A percentile compares a stretch with the other conserved stretches of the same genome.
Evolutionary conservation across 2,329 filamentous ascomycete species (phyloP).

Genomic region (Aureobasidium sp.): DNA sequence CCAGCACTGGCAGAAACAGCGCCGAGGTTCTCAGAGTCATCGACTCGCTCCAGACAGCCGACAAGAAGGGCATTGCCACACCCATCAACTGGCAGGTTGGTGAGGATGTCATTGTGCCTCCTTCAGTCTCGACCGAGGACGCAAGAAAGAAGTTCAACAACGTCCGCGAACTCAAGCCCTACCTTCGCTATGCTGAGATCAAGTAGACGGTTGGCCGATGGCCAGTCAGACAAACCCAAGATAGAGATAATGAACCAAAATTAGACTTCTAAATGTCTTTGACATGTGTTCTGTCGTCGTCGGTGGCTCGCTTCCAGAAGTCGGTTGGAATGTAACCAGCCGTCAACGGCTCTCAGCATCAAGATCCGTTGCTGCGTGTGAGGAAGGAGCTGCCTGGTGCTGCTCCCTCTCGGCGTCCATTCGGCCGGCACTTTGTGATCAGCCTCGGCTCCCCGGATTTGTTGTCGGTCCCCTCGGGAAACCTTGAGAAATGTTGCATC

Average conservation of each 20-base stretch:
- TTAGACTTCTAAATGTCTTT: background rate
- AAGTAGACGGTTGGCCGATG: conserved; percentile 12
- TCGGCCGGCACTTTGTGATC: background rate
- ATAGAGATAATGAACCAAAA: background rate
- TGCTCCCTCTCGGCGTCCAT: conserved; percentile 1
- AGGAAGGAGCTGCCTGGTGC: background rate
- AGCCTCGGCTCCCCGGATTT: conserved; percentile 12
- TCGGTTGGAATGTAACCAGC: background rate
- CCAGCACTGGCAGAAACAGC: conserved; percentile 66
- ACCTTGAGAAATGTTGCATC: conserved; percentile 8
- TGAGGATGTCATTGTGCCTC: conserved; percentile 88
- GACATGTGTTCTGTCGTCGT: background rate
- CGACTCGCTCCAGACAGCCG: conserved; percentile 57
- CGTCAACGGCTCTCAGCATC: background rate
- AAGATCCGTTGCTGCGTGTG: background rate
- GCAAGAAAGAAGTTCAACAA: conserved; percentile 70
- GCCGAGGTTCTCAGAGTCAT: conserved; percentile 52
- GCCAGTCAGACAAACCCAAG: background rate
- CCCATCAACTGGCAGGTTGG: conserved; percentile 45
- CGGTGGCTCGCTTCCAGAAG: background rate
- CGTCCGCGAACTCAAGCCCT: conserved; percentile 56
- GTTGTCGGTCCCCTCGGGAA: background rate
- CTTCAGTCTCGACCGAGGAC: conserved; percentile 72
- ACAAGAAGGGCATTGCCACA: conserved; percentile 81
- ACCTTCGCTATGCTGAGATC: conserved; percentile 62